Conservation (phyloP, 331 rosid genomes). For the Malus hybrid region DNA sequence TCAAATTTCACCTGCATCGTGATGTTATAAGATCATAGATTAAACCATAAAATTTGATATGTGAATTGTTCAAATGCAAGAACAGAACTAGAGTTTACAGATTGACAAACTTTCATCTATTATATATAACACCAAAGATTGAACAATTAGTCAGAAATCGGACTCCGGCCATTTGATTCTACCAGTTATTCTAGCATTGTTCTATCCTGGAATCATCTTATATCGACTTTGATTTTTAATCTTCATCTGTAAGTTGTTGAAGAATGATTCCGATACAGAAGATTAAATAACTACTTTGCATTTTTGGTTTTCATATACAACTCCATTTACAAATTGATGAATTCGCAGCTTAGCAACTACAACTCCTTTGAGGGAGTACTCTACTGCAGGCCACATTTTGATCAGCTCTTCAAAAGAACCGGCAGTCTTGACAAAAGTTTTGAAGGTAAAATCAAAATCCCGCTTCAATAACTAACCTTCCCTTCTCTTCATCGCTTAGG, state of each 20-base stretch:
- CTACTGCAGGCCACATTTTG: conserved; percentile 94
- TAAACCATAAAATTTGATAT: background rate
- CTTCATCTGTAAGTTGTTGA: background rate
- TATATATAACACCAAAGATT: background rate
- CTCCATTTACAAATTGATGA: conserved; percentile 17
- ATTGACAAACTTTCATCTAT: background rate
- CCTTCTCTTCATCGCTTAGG: conserved; percentile 1
- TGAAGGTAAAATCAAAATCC: conserved; percentile 50
- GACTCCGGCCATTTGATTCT: background rate
- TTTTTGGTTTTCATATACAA: background rate
- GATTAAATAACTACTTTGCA: background rate
- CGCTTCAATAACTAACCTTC: background rate
- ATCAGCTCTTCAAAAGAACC: conserved; percentile 91
- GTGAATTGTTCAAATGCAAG: background rate
- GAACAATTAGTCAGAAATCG: background rate
- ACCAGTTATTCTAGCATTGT: background rate
- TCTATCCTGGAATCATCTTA: background rate
- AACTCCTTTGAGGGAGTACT: conserved; percentile 98
- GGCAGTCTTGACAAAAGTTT: conserved; percentile 98
- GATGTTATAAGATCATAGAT: background rate
- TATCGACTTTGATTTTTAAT: background rate
- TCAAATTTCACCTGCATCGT: background rate
- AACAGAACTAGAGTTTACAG: background rate
- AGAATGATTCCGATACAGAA: background rate
- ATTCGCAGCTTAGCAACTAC: conserved; percentile 92